phyloP scores from a whole-genome alignment of 2,329 filamentous ascomycete genomes.

The Pyricularia grisea region DNA sequence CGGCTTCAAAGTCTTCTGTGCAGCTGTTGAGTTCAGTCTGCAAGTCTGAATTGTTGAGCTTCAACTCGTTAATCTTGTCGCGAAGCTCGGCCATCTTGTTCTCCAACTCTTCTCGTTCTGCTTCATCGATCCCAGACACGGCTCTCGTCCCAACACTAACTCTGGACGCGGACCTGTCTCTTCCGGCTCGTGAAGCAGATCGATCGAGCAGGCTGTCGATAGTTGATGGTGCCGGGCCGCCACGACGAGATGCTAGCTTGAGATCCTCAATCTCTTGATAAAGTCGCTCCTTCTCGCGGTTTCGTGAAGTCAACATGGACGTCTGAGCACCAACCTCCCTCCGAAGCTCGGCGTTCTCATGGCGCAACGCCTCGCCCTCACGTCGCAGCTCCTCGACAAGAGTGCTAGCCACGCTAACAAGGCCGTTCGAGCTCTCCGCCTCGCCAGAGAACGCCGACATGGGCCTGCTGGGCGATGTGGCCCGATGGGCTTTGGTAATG shows the following conservation, averaged over 20 bases:
- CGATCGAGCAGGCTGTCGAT: constrained; percentile 89
- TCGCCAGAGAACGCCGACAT: constrained; percentile 40
- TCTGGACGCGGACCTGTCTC: constrained; percentile 65
- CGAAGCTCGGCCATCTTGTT: constrained; percentile 73
- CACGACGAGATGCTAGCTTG: constrained; percentile 75
- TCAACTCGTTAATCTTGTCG: constrained; percentile 77
- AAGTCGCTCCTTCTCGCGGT: constrained; percentile 86
- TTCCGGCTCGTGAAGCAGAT: constrained; percentile 76
- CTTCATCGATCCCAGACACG: constrained; percentile 56
- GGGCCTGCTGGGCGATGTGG: constrained; percentile 38
- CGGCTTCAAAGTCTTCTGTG: constrained; percentile 68
- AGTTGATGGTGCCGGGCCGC: constrained; percentile 51
- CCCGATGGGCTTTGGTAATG: constrained; percentile 38
- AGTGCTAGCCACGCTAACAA: constrained; percentile 50
- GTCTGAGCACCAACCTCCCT: constrained; percentile 92
- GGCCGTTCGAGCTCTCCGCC: constrained; percentile 38
- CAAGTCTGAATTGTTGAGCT: constrained; percentile 82
- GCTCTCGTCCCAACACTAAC: constrained; percentile 58
- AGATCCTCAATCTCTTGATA: constrained; percentile 97
- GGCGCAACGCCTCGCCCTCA: constrained; percentile 67
- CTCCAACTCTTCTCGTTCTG: constrained; percentile 79
- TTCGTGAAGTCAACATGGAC: constrained; percentile 93
- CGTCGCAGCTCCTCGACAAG: constrained; percentile 67
- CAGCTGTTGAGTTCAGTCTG: constrained; percentile 73
- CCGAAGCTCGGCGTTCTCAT: constrained; percentile 86